phyloP scores from a whole-genome alignment of 1,139 yeast genomes.

The Williopsis jadinii region DNA sequence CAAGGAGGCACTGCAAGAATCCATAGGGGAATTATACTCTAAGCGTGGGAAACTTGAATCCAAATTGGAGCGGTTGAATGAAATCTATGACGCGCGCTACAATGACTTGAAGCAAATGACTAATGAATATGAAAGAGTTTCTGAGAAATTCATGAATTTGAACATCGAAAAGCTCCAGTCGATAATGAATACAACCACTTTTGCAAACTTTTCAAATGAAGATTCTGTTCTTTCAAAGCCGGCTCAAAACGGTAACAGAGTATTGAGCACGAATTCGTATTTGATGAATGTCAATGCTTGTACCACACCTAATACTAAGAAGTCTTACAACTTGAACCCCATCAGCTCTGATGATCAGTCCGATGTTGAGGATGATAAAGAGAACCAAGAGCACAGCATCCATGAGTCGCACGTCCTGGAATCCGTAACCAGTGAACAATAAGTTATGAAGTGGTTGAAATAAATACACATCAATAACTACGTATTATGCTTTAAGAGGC shows the following conservation, averaged over 20 bases:
- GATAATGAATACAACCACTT: slow-evolving; percentile 23
- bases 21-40: slow-evolving; percentile 15
- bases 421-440: no score
- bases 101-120: slow-evolving; percentile 23
- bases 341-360: neutral
- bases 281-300: slow-evolving; percentile 8
- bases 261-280: slow-evolving; percentile 22
- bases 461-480: no score
- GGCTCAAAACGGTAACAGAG: slow-evolving; percentile 13
- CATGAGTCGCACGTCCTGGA: neutral
- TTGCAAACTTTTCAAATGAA: slow-evolving; percentile 16
- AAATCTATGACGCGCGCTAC: slow-evolving; percentile 21
- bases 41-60: slow-evolving; percentile 20
- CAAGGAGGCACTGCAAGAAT: slow-evolving; percentile 9
- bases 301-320: neutral
- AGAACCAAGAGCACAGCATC: neutral
- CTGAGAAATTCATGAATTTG: slow-evolving; percentile 21
- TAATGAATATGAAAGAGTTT: slow-evolving; percentile 22
- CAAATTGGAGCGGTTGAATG: slow-evolving; percentile 19
- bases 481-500: no score
- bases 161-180: slow-evolving; percentile 26
- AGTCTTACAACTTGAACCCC: neutral
- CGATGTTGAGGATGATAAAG: neutral
- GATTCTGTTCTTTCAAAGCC: slow-evolving; percentile 1
- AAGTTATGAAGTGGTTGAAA: no score